Evolutionary conservation across 352 stramenopile genomes (phyloP).

Genomic region (Halophytophthora batemanensis): DNA sequence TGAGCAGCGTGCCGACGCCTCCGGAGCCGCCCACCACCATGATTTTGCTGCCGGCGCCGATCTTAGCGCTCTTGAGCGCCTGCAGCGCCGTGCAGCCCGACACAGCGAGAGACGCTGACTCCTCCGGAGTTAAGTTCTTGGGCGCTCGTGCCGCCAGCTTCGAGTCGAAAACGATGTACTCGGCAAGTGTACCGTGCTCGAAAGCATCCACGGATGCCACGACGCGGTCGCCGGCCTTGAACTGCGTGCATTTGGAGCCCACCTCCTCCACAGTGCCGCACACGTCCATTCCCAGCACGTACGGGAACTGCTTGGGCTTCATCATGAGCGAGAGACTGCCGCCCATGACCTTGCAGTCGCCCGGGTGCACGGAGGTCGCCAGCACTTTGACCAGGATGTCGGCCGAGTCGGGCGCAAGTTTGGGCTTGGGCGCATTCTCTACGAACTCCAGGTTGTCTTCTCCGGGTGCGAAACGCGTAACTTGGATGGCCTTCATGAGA

Average conservation of each 20-base stretch:
- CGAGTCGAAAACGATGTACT: slow-evolving; percentile 30
- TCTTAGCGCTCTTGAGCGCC: slow-evolving; percentile 22
- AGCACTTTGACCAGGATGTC: slow-evolving; percentile 30
- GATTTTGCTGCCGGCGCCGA: slow-evolving; percentile 52
- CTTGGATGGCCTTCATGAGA: slow-evolving; percentile 36
- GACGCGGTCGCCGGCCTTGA: slow-evolving; percentile 34
- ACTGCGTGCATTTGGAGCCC: slow-evolving; percentile 16
- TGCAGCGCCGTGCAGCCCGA: slow-evolving; percentile 33
- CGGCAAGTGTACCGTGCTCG: slow-evolving; percentile 26
- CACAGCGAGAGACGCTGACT: slow-evolving; percentile 28
- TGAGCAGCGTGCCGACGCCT: slow-evolving; percentile 66
- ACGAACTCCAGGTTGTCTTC: slow-evolving; percentile 26
- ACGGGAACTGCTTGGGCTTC: slow-evolving; percentile 38
- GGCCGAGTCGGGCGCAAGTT: slow-evolving; percentile 12
- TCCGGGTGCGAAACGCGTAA: slow-evolving; percentile 27
- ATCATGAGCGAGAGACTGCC: slow-evolving; percentile 38
- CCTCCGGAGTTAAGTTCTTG: slow-evolving; percentile 9
- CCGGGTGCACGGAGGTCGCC: slow-evolving; percentile 31
- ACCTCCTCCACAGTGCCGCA: slow-evolving; percentile 39
- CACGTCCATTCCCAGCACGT: slow-evolving; percentile 38
- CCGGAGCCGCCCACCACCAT: slow-evolving; percentile 76
- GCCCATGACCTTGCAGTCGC: slow-evolving; percentile 32
- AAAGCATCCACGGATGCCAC: slow-evolving; percentile 22
- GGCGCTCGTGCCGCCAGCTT: slow-evolving; percentile 20
- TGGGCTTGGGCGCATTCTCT: slow-evolving; percentile 14